Percentiles rank a stretch among this genome's conserved stretches.
Conservation (phyloP, 2,329 filamentous ascomycete genomes). For the Ramichloridium luteum region DNA sequence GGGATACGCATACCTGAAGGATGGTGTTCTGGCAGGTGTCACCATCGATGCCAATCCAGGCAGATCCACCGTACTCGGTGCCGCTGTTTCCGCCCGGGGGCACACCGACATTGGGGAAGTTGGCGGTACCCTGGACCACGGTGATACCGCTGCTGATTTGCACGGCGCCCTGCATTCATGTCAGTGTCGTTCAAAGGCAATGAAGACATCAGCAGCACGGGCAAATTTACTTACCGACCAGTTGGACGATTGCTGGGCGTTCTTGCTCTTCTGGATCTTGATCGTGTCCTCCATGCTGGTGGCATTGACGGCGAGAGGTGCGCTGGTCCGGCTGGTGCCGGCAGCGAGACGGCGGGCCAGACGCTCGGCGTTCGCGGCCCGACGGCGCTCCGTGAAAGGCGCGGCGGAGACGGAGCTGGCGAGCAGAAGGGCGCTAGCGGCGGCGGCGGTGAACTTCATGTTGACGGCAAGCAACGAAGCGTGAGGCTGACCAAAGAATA, state of each 20-base stretch:
- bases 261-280: slow-evolving; percentile 26
- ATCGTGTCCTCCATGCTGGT: slow-evolving; percentile 17
- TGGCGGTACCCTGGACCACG: slow-evolving; percentile 42
- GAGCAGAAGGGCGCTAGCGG: slow-evolving; percentile 27
- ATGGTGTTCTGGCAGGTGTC: slow-evolving; percentile 36
- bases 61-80: slow-evolving; percentile 36
- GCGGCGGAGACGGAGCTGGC: slow-evolving; percentile 34
- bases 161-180: slow-evolving; percentile 46
- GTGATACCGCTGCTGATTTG: slow-evolving; percentile 41
- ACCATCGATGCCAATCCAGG: slow-evolving; percentile 52
- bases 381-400: no score
- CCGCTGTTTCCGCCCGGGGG: slow-evolving; percentile 27
- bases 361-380: no score
- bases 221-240: slow-evolving; percentile 35
- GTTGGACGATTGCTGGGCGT: slow-evolving; percentile 43
- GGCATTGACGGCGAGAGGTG: slow-evolving; percentile 23
- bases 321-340: no score
- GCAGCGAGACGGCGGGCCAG: slow-evolving; percentile 17
- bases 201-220: slow-evolving; percentile 21
- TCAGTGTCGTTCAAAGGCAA: neutral
- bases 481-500: no score
- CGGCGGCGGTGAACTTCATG: slow-evolving; percentile 39
- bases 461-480: slow-evolving; percentile 3
- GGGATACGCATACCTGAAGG: no score
- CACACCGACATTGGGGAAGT: slow-evolving; percentile 38